Conservation (phyloP, 169 alveolate genomes). For the Plasmodium malariae region DNA sequence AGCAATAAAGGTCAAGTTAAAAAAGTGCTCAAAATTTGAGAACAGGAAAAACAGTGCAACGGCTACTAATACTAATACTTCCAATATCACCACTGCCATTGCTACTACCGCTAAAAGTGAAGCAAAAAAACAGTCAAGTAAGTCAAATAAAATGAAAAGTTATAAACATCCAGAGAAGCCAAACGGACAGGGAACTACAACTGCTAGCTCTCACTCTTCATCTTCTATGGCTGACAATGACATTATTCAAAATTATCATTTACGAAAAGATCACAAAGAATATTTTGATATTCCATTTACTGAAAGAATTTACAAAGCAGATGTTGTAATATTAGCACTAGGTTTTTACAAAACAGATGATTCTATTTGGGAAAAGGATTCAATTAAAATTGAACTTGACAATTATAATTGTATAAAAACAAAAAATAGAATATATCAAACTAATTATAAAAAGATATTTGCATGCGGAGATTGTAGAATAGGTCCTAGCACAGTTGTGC, state of each 20-base stretch:
- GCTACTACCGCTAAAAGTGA: not conserved
- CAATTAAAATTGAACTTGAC: conserved; percentile 74
- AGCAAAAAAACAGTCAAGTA: conserved; percentile 3
- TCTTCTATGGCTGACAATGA: conserved; percentile 12
- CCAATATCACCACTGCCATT: not conserved
- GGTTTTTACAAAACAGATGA: conserved; percentile 84
- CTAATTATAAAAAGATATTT: conserved; percentile 71
- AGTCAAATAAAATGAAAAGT: conserved; percentile 2
- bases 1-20: conserved; percentile 76
- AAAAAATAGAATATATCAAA: conserved; percentile 55
- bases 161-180: not conserved
- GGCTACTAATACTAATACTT: not conserved
- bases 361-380: conserved; percentile 77
- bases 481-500: conserved; percentile 83
- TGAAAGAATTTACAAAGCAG: conserved; percentile 80
- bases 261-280: conserved; percentile 26
- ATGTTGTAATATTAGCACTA: conserved; percentile 79
- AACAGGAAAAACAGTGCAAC: not conserved
- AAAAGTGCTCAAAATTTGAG: conserved; percentile 2
- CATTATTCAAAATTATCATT: conserved; percentile 35
- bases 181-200: conserved; percentile 9
- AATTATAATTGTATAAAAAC: conserved; percentile 74
- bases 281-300: conserved; percentile 78
- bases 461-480: conserved; percentile 86
- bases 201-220: conserved; percentile 21